Evolutionary conservation across 2,329 filamentous ascomycete species (phyloP), one percentile per base, ranked within the genome.

Genomic region (Alternaria alternata): DNA sequence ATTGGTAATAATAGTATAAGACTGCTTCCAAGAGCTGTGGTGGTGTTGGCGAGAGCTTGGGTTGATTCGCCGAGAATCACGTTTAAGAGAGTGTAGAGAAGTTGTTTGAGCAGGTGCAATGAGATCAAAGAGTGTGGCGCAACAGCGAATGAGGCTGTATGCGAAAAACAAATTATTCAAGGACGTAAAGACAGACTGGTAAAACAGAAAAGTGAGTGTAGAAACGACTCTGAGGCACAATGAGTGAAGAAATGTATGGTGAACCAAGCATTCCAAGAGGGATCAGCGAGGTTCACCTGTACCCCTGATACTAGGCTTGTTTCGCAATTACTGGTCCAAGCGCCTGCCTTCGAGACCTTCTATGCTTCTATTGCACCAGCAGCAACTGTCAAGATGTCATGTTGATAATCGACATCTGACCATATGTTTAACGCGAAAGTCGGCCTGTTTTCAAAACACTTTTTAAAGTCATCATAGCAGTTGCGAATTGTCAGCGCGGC

Each of bases 161-260:
- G 61, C 57, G 60, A 65, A 63, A 48, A 47, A 48, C 28, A 39
- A 59, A 67, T 69, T 67, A 72, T 69, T 46, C 49, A 61, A 59
- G 57, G 57, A 68, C 61, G 57, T 69, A 73, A 68, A 67, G 73
- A 75, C 62, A 59, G 73, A 72, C 68, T 65, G 61, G 65, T 70
- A 65, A 72, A 74, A 74, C 63, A 64, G 62, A 67, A 70, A 68
- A 60, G 60, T 48, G 65, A 64, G 59, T 61, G 65, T 66, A 67
- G 69, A 74, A 74, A 77, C 69, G 65, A 61, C 60, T 67, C 67
- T 73, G 74, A 78, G 62, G 70, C 71, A 71, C 66, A 65, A 59
- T 62, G 69, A 70, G 69, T 71, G 68, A 74, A 73, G 58, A 66
- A 72, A 70, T 65, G 64, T 66, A 66, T 63, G 60, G 65, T 61